A percentile compares a stretch with the other conserved stretches of the same genome.
Evolutionary conservation across 1,284 basidiomycete species (phyloP).

Genomic region (Sporisorium graminicola): DNA sequence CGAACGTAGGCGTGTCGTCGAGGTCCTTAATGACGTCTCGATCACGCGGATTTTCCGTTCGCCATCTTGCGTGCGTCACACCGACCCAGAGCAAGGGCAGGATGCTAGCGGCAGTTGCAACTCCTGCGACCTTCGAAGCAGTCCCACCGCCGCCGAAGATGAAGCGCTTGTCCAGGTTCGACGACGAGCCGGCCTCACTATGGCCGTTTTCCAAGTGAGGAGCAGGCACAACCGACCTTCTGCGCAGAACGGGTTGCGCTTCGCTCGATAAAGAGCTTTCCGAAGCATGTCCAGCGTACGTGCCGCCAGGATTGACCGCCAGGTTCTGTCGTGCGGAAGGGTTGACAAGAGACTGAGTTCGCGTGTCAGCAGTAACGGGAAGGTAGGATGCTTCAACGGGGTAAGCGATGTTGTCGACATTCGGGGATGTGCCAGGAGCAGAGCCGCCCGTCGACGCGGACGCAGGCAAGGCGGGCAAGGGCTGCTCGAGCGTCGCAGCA

Average conservation of each 20-base stretch:
- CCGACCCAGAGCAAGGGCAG: constrained; percentile 12
- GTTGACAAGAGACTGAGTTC: background rate
- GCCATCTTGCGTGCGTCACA: constrained; percentile 24
- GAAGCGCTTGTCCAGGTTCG: constrained; percentile 29
- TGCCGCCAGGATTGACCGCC: background rate
- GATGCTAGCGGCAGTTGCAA: constrained; percentile 13
- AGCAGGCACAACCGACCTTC: constrained; percentile 5
- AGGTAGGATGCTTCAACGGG: background rate
- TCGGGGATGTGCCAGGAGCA: background rate
- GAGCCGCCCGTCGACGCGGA: background rate
- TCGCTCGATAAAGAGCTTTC: background rate
- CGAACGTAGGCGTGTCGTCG: constrained; percentile 34
- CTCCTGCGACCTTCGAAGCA: constrained; percentile 7
- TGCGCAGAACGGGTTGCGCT: constrained; percentile 25
- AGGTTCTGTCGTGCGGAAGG: background rate
- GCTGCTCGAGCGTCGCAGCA: constrained; percentile 8
- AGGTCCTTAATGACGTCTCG: constrained; percentile 32
- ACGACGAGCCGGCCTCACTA: background rate
- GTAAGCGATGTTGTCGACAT: constrained; percentile 1
- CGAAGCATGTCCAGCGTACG: background rate
- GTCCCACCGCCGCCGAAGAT: constrained; percentile 14
- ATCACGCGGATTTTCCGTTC: constrained; percentile 26
- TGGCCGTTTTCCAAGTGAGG: background rate
- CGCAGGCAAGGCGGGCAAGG: constrained; percentile 2
- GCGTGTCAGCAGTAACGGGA: background rate